Evolutionary conservation across 192 early-diverging fungal genomes (phyloP), one percentile per base, ranked within the genome.

Genomic region (Backusella luteola): DNA sequence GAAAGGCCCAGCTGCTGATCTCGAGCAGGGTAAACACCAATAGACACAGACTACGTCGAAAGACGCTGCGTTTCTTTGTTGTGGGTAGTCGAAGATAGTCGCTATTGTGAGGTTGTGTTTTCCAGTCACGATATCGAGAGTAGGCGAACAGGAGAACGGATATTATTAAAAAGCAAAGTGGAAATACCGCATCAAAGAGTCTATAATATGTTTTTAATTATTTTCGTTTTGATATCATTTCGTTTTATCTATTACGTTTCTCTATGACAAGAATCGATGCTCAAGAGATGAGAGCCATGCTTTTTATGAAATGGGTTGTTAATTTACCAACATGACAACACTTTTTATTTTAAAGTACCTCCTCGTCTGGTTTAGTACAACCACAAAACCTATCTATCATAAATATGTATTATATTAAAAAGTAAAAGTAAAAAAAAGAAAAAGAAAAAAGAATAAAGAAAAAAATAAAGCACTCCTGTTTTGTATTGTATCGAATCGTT

Each of bases 1-100:
- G 15, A 32, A 81, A 81, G 17, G 76, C 76, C 80, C 80, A 81
- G 35, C 11, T 44, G 21, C 80, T 77, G 67, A 78, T 81, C 42
- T 77, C 69, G 3, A 77, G 38, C 23, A 81, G 67, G 3, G 69
- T 67, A 26, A 77, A 44, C 0, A 74, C 63, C 14, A 81, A 63
- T 42, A 78, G 34, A 26, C 71, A n/a, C 11, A 77, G 66, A 23
- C 73, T 74, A 15, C 76, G 73, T 4, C 68, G 42, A 15, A 77
- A 56, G 6, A 78, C 66, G 1, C 69, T 38, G 29, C 38, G 32
- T 44, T 71, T 59, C 46, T 70, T 66, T 3, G 73, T 69, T 14
- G 76, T 77, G 8, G 80, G 80, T 14, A 81, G 35, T n/a, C 80
- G 76, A 63, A 78, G 39, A 49, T 41, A 69, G 29, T 81, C 80